phyloP scores from a whole-genome alignment of 2,329 filamentous ascomycete genomes.

The Beauveria varroae region DNA sequence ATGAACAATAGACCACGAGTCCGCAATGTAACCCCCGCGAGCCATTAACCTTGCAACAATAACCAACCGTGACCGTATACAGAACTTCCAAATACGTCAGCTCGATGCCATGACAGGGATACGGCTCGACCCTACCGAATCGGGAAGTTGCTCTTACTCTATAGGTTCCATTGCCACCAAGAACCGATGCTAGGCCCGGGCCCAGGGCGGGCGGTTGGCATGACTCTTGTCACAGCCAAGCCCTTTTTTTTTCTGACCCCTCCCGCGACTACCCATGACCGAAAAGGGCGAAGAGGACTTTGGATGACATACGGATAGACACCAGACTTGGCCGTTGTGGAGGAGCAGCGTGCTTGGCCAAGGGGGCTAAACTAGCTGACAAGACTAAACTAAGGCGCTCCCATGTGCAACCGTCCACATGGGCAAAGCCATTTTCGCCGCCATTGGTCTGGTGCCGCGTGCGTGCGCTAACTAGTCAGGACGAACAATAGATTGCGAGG shows the following conservation, averaged over 20 bases:
- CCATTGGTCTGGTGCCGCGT: neutral
- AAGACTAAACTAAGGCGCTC: neutral
- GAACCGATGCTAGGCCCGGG: neutral
- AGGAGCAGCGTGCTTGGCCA: neutral
- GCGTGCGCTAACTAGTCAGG: neutral
- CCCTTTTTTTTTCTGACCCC: neutral
- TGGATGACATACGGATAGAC: neutral
- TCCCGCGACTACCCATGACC: neutral
- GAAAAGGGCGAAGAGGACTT: neutral
- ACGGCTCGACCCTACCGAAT: neutral
- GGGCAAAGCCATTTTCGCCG: neutral
- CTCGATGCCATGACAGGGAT: neutral
- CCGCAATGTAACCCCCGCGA: neutral
- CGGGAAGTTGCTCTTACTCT: neutral
- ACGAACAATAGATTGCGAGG: neutral
- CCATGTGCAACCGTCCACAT: conserved; percentile 2
- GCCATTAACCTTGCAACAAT: neutral
- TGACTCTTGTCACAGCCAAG: neutral
- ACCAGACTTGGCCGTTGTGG: neutral
- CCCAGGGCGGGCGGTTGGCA: neutral
- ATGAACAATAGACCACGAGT: neutral
- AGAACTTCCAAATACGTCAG: neutral
- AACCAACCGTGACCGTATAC: neutral
- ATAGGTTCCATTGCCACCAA: neutral
- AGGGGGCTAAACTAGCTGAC: neutral